Evolutionary conservation across 202 grass and related monocot species (phyloP), one percentile per base, ranked within the genome.

Genomic region (Hordeum pubiflorum): DNA sequence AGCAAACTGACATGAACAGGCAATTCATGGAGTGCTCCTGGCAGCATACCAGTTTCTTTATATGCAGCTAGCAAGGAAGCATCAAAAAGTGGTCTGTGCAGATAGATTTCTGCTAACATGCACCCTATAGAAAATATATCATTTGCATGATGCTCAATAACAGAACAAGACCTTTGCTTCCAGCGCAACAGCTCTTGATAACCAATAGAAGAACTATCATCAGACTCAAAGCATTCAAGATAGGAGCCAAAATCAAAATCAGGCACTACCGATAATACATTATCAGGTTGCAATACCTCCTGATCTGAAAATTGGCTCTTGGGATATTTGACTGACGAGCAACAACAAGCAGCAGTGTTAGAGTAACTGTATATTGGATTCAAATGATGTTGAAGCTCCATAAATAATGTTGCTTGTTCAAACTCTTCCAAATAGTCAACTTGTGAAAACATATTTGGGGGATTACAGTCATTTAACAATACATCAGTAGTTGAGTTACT

Each of bases 111-210:
- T 80, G 92, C 90, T 77, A 94, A 60, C 32, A 91, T 80, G 76
- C 94, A 97, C 23, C 94, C 94, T 58, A 93, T 43, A 63, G 94
- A 91, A 90, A 94, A 97, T 86, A 94, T 65, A 79, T 97, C 94
- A 82, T 83, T 82, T 58, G 92, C 86, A 50, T 83, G 78, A 69
- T 67, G 29, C 46, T 94, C 79, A 36, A 65, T 77, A 59, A 75
- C 74, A 82, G 77, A 89, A 81, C 68, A 79, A 46, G 88, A 87
- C 58, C 67, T 84, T 77, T 91, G 88, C 67, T 86, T 88, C 94
- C 94, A 94, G 56, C 80, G 76, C 41, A 97, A 79, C 65, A 89
- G 68, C 85, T 97, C 92, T 91, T 90, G 88, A 89, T 91, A 97
- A 20, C 92, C 88, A 66, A 78, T 83, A 69, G 63, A 63, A 24